Conservation (phyloP, 148 eudicot species). For the Rhododendron mucronatum region DNA sequence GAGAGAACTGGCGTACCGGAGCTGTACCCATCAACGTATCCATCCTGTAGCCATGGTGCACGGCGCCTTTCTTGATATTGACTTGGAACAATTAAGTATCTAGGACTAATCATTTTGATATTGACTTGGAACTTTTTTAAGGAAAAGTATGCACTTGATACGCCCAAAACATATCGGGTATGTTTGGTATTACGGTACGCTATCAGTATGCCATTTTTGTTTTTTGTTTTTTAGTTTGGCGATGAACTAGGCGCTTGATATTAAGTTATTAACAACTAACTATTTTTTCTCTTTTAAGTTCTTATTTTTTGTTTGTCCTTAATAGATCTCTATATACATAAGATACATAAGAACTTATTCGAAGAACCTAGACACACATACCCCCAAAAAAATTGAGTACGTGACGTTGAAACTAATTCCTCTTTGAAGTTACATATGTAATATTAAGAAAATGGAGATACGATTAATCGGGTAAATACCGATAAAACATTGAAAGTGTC, state of each 20-base stretch:
- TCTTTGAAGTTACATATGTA: background rate
- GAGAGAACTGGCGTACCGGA: too few relatives aligned
- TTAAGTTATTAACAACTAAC: background rate
- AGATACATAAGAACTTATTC: background rate
- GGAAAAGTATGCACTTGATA: background rate
- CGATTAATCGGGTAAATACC: background rate
- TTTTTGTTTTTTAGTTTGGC: background rate
- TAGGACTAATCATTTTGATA: background rate
- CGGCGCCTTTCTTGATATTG: too few relatives aligned
- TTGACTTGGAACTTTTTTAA: background rate
- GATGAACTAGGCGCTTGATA: background rate
- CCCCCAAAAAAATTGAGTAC: background rate
- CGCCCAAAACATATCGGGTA: background rate
- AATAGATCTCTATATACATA: background rate
- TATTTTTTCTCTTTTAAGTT: background rate
- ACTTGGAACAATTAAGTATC: too few relatives aligned
- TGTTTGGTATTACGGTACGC: background rate
- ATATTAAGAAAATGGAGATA: background rate
- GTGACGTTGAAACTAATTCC: background rate
- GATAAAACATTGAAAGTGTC: slow-evolving; percentile 47
- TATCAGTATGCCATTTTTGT: background rate
- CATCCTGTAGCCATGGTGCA: too few relatives aligned
- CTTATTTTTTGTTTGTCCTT: background rate
- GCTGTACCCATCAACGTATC: too few relatives aligned
- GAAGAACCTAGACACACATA: background rate